phyloP scores from a whole-genome alignment of 2,329 filamentous ascomycete genomes.

The Coniochaeta sp. region DNA sequence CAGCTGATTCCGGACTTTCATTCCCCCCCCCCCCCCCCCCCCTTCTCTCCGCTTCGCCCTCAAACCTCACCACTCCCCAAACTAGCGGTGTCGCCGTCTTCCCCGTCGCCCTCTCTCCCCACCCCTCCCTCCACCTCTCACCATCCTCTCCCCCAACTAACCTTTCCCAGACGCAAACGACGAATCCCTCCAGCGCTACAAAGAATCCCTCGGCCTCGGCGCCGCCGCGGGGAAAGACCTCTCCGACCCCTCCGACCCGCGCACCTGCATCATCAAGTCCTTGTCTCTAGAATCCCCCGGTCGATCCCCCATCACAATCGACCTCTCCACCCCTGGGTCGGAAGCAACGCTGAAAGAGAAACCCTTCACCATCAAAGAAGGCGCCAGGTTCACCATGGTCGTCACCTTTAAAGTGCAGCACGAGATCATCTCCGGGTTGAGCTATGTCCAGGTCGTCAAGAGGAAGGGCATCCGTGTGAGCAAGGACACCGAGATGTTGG shows the following conservation, averaged over 20 bases:
- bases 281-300: constrained; percentile 83
- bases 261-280: constrained; percentile 88
- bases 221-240: constrained; percentile 65
- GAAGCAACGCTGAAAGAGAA: constrained; percentile 76
- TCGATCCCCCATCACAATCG: constrained; percentile 79
- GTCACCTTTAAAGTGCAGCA: constrained; percentile 94
- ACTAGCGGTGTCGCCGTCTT: too few relatives aligned
- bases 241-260: constrained; percentile 72
- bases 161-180: constrained; percentile 56
- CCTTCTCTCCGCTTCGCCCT: too few relatives aligned
- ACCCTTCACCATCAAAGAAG: constrained; percentile 97
- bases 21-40: too few relatives aligned
- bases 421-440: constrained; percentile 88
- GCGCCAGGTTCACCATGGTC: constrained; percentile 88
- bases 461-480: constrained; percentile 77
- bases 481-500: constrained; percentile 98
- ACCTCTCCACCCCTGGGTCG: constrained; percentile 68
- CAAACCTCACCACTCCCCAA: too few relatives aligned
- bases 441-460: constrained; percentile 93
- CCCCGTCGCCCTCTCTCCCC: too few relatives aligned
- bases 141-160: background rate
- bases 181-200: constrained; percentile 95
- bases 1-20: too few relatives aligned
- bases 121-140: too few relatives aligned
- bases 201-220: constrained; percentile 85